Evolutionary conservation across 2,329 filamentous ascomycete species (phyloP).

Genomic region (Diplodia seriata): DNA sequence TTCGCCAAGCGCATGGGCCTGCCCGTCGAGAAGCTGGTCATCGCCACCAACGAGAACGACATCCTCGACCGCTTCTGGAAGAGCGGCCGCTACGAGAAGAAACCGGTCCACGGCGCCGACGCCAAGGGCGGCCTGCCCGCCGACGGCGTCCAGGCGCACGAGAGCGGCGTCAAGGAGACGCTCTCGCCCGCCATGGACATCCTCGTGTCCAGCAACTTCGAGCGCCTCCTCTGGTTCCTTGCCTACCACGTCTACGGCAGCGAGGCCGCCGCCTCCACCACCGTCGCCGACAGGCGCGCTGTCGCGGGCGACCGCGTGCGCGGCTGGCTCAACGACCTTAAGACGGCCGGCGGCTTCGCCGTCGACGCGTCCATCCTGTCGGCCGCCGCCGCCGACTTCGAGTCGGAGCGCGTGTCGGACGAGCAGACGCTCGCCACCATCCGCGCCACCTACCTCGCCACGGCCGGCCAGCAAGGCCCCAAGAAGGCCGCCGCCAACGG

Average conservation of each 20-base stretch:
- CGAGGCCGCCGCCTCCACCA: slow-evolving; percentile 42
- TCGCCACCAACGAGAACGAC: slow-evolving; percentile 97
- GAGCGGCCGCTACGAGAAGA: slow-evolving; percentile 87
- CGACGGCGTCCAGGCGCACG: slow-evolving; percentile 68
- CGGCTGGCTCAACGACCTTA: slow-evolving; percentile 80
- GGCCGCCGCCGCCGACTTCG: slow-evolving; percentile 75
- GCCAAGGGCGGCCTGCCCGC: slow-evolving; percentile 62
- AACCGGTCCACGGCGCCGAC: slow-evolving; percentile 65
- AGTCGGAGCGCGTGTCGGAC: slow-evolving; percentile 74
- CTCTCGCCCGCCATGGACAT: slow-evolving; percentile 98
- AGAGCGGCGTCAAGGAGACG: slow-evolving; percentile 84
- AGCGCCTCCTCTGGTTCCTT: slow-evolving; percentile 92
- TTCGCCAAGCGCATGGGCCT: slow-evolving; percentile 92
- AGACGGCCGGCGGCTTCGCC: slow-evolving; percentile 80
- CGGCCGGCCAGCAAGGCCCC: slow-evolving; percentile 50
- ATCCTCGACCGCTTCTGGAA: slow-evolving; percentile 96
- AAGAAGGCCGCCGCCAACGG: slow-evolving; percentile 51
- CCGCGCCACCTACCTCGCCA: slow-evolving; percentile 54
- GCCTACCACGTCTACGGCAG: slow-evolving; percentile 70
- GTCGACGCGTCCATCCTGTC: slow-evolving; percentile 77
- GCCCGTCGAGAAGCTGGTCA: slow-evolving; percentile 84
- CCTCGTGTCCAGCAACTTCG: slow-evolving; percentile 94
- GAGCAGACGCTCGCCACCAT: slow-evolving; percentile 57
- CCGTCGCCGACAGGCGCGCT: slow-evolving; percentile 54
- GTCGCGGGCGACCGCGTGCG: slow-evolving; percentile 75